These are phyloP conservation scores for Graphilbum fragrans DNA, from an alignment of 2,329 filamentous ascomycete genomes.

Conservation along the genomic window DNA sequence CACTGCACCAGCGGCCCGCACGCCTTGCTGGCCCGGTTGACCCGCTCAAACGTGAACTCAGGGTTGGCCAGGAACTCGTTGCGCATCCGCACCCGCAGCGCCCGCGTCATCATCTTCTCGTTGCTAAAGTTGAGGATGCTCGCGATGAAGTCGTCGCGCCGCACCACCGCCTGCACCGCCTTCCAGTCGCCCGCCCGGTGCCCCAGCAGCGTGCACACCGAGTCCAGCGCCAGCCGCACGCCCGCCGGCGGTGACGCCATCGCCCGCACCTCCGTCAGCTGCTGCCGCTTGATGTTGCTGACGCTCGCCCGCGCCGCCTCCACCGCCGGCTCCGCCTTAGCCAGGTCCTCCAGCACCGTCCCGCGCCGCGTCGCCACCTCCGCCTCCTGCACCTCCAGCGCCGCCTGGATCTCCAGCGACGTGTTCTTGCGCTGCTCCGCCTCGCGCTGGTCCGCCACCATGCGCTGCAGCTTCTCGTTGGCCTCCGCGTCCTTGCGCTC, in stretches of 20 bases:
- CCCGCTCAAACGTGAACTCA: slow-evolving; percentile 92
- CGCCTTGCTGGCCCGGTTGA: slow-evolving; percentile 91
- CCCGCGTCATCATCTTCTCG: slow-evolving; percentile 82
- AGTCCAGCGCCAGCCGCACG: slow-evolving; percentile 84
- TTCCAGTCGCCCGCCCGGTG: slow-evolving; percentile 87
- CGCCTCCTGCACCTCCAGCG: slow-evolving; percentile 78
- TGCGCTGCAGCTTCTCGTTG: slow-evolving; percentile 92
- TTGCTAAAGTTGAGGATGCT: slow-evolving; percentile 98
- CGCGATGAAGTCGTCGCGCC: slow-evolving; percentile 91
- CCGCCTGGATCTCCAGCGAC: slow-evolving; percentile 78
- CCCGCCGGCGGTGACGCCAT: slow-evolving; percentile 88
- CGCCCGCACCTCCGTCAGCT: slow-evolving; percentile 92
- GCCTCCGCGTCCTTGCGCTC: slow-evolving; percentile 91
- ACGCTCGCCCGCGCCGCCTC: slow-evolving; percentile 89
- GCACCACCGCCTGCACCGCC: slow-evolving; percentile 75
- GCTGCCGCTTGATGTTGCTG: slow-evolving; percentile 95
- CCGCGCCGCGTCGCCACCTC: slow-evolving; percentile 75
- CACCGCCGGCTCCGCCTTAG: slow-evolving; percentile 85
- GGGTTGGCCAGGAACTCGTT: slow-evolving; percentile 85
- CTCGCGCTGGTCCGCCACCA: slow-evolving; percentile 92
- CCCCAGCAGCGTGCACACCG: slow-evolving; percentile 90
- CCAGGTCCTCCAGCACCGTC: slow-evolving; percentile 78
- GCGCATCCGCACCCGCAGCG: slow-evolving; percentile 75
- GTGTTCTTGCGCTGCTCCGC: slow-evolving; percentile 83
- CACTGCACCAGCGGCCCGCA: slow-evolving; percentile 95